Conservation (phyloP, 116 monocot genomes). For the Posidonia oceanica region DNA sequence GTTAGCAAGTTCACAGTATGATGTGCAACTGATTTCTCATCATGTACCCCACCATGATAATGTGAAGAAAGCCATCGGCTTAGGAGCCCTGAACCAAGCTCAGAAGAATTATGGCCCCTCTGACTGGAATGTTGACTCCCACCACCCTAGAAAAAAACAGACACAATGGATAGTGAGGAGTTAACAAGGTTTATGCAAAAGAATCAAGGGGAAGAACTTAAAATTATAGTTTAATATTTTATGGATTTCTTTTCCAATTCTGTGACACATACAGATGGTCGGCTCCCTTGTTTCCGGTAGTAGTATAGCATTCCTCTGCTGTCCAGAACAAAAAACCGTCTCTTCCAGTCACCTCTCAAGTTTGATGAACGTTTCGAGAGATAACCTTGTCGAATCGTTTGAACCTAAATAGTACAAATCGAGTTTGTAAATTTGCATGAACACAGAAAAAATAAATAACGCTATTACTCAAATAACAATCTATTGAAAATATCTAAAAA, state of each 20-base stretch:
- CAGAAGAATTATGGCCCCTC: conserved; percentile 53
- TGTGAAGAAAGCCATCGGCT: conserved; percentile 97
- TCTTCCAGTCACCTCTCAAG: conserved; percentile 97
- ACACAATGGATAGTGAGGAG: not conserved
- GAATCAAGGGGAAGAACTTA: not conserved
- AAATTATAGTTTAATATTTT: not conserved
- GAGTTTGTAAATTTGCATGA: not conserved
- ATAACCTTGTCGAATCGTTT: conserved; percentile 98
- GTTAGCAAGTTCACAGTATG: conserved; percentile 98
- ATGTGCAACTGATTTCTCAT: conserved; percentile 93
- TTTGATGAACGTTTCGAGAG: conserved; percentile 99
- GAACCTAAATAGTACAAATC: conserved; percentile 37
- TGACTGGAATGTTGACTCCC: conserved; percentile 35
- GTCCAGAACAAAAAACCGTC: conserved; percentile 99
- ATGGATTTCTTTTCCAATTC: not conserved
- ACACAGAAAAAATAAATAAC: not conserved
- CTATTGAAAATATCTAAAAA: not conserved
- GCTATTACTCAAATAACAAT: not conserved
- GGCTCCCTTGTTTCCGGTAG: conserved; percentile 81
- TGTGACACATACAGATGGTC: conserved; percentile 66
- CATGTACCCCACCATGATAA: conserved; percentile 93
- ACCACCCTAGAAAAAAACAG: conserved; percentile 33
- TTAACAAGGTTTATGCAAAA: not conserved
- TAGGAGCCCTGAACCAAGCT: conserved; percentile 78
- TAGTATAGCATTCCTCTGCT: conserved; percentile 99